Evolutionary conservation across 2,329 filamentous ascomycete species (phyloP).

Genomic region (Cladosporium sphaerospermum): DNA sequence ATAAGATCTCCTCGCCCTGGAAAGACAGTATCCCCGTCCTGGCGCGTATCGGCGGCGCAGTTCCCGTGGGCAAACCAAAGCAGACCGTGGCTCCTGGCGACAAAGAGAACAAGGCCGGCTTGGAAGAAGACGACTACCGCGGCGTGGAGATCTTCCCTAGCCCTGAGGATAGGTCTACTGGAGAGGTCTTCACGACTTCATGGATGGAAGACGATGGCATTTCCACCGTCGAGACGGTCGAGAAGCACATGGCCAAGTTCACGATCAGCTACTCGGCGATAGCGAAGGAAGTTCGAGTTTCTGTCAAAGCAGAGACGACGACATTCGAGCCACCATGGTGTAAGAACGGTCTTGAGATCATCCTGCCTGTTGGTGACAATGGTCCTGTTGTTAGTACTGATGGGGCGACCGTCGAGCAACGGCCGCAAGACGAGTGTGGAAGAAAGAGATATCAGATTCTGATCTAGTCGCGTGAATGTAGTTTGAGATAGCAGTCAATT

Average conservation of each 20-base stretch:
- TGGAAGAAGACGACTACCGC: slow-evolving; percentile 49
- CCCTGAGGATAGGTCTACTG: slow-evolving; percentile 28
- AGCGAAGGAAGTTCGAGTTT: slow-evolving; percentile 39
- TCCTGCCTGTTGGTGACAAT: slow-evolving; percentile 47
- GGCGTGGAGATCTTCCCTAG: slow-evolving; percentile 54
- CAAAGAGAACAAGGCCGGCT: slow-evolving; percentile 37
- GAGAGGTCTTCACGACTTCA: slow-evolving; percentile 32
- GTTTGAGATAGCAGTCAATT: too few relatives aligned
- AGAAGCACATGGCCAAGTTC: slow-evolving; percentile 34
- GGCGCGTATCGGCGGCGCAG: slow-evolving; percentile 48
- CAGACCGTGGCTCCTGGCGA: slow-evolving; percentile 50
- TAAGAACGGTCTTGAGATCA: slow-evolving; percentile 41
- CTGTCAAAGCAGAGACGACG: slow-evolving; percentile 34
- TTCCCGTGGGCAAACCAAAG: slow-evolving; percentile 47
- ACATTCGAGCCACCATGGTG: slow-evolving; percentile 44
- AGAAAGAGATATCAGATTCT: slow-evolving; percentile 16
- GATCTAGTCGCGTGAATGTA: too few relatives aligned
- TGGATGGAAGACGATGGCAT: slow-evolving; percentile 57
- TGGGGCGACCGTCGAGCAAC: slow-evolving; percentile 13
- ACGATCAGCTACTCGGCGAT: slow-evolving; percentile 41
- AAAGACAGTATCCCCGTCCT: slow-evolving; percentile 50
- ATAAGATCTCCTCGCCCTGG: slow-evolving; percentile 47
- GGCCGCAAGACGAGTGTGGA: slow-evolving; percentile 19
- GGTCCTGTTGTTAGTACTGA: slow-evolving; percentile 31
- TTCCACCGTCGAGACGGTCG: slow-evolving; percentile 33